Evolutionary conservation across 305 asterid species (phyloP), one percentile per base, ranked within the genome.

Genomic region (Plantago rigida): DNA sequence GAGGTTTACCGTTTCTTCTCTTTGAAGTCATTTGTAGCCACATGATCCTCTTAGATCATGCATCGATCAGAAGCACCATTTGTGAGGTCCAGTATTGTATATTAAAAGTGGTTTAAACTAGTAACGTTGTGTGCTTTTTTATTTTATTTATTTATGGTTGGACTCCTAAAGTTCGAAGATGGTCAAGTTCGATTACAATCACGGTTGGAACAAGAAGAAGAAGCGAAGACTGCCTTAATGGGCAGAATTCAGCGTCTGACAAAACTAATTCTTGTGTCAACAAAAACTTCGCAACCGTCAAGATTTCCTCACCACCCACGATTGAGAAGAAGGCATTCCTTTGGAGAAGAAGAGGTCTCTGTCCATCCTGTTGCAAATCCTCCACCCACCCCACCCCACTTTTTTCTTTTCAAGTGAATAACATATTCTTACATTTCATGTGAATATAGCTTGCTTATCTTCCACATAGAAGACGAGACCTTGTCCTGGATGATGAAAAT

Each of bases 161-260:
- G 71, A 62, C 77, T 73, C 77, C 68, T 82, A 75, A 79, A 93
- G 99, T 89, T 93, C 70, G 95, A 85, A 82, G 99, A 89, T 73
- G 99, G 99, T 78, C 99, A 89, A 69, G 90, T 93, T 69, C 94
- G 85, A 76, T 79, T 93, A 67, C 99, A 87, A 71, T 89, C 99
- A 65, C 87, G 99, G 77, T 69, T 89, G 89, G 97, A 93, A 78
- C 87, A 89, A 77, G 97, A 93, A 87, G 99, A 93, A 79, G 99
- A 93, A 68, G 95, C 99, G 28, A 93, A 93, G 84, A 94, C 93
- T 73, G 97, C 99, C 64, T 77, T 93, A 64, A 72, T 93, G 86
- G 86, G 94, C 65, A 83, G 99, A 76, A 93, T 93, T 78, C 99
- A 93, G 77, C 82, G 95, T 74, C 75, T 93, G 65, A 93, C 99